phyloP scores from a whole-genome alignment of 192 early-diverging fungal species.

The Nowakowskiella sp. region DNA sequence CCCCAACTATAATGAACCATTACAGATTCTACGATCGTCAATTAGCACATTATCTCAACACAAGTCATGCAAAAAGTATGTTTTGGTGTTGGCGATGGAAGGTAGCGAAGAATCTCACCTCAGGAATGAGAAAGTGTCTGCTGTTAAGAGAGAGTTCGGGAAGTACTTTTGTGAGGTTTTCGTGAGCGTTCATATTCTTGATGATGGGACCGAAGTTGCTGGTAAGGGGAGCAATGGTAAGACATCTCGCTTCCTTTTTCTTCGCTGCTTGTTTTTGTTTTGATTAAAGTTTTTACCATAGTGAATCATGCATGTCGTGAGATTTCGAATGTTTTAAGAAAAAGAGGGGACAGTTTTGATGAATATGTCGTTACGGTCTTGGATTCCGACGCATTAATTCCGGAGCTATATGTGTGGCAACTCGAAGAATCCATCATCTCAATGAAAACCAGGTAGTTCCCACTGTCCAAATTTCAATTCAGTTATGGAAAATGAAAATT shows the following conservation, averaged over 20 bases:
- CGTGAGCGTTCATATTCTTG: conserved; percentile 40
- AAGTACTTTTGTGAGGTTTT: conserved; percentile 41
- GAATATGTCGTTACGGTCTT: conserved; percentile 39
- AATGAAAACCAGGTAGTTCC: too few species aligned
- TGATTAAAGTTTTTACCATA: background rate
- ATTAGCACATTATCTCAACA: background rate
- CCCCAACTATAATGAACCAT: conserved; percentile 1
- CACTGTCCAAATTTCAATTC: too few species aligned
- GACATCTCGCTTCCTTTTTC: conserved; percentile 20
- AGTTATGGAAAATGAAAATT: too few species aligned
- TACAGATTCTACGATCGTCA: background rate
- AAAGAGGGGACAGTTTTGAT: conserved; percentile 7
- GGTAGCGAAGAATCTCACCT: conserved; percentile 32
- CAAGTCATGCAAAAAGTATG: background rate
- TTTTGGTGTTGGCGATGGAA: conserved; percentile 38
- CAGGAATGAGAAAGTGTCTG: conserved; percentile 29
- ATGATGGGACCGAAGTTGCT: conserved; percentile 41
- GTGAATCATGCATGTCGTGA: conserved; percentile 2
- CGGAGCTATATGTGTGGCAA: conserved; percentile 40
- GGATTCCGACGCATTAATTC: conserved; percentile 47
- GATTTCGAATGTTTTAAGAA: conserved; percentile 25
- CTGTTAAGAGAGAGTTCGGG: conserved; percentile 30
- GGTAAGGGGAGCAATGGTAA: conserved; percentile 46
- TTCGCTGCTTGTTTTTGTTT: background rate
- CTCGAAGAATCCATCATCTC: background rate